Percentiles rank a stretch among this genome's conserved stretches.
Conservation (phyloP, 768 basidiomycete genomes). For the Brasilioporus rufonigricans region DNA sequence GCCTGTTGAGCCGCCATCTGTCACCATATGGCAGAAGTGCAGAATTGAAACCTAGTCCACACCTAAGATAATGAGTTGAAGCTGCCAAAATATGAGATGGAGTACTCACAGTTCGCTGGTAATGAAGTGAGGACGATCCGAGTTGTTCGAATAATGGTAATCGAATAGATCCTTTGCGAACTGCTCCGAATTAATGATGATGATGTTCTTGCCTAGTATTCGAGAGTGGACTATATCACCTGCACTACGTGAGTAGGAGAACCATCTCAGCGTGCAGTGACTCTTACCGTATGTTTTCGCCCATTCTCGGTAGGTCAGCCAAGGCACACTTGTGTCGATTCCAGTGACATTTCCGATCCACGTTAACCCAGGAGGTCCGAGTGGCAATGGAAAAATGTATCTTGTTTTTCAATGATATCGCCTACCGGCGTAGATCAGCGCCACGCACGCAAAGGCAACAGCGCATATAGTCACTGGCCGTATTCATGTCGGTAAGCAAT, state of each 20-base stretch:
- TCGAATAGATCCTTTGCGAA: slow-evolving; percentile 27
- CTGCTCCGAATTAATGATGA: slow-evolving; percentile 33
- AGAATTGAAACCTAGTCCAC: slow-evolving; percentile 12
- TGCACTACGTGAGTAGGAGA: slow-evolving; percentile 22
- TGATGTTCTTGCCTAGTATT: slow-evolving; percentile 40
- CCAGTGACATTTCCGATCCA: not conserved
- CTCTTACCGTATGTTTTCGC: not conserved
- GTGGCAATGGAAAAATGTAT: not conserved
- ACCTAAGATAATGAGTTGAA: not conserved
- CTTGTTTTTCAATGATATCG: not conserved
- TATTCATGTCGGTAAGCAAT: not conserved
- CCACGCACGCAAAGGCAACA: not conserved
- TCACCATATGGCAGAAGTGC: not conserved
- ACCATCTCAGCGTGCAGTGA: too few relatives aligned
- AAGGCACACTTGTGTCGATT: not conserved
- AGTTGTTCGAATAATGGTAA: slow-evolving; percentile 42
- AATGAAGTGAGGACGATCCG: slow-evolving; percentile 41
- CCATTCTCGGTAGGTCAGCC: not conserved
- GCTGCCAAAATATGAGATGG: not conserved
- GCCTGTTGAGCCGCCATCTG: slow-evolving; percentile 9
- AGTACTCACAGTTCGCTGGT: slow-evolving; percentile 9
- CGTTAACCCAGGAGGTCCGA: not conserved
- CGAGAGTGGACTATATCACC: slow-evolving; percentile 20
- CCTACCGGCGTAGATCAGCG: not conserved
- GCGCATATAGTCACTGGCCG: not conserved